Percentiles rank a stretch among this genome's conserved stretches.
Conservation (phyloP, 139 green algal genomes). For the Micromonas pusilla region DNA sequence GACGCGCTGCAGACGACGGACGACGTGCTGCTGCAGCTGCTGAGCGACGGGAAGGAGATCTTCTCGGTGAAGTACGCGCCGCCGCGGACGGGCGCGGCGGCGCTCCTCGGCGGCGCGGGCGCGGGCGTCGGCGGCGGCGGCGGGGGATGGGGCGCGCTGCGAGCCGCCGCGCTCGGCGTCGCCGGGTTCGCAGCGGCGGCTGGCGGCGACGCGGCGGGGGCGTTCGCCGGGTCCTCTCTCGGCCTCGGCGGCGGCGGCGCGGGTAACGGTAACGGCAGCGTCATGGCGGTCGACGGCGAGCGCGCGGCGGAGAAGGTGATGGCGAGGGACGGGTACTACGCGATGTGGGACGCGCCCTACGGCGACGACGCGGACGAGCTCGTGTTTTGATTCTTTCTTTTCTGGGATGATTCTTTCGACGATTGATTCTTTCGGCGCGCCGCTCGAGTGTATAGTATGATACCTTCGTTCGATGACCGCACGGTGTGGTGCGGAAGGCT, state of each 20-base stretch:
- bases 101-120: background rate
- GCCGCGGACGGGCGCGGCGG: background rate
- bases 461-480: no score
- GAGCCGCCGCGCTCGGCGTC: background rate
- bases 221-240: background rate
- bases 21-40: conserved; percentile 28
- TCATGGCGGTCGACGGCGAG: background rate
- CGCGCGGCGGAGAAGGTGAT: background rate
- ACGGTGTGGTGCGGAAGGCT: no score
- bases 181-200: background rate
- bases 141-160: background rate
- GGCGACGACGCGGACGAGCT: background rate
- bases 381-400: background rate
- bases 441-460: no score
- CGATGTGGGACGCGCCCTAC: background rate
- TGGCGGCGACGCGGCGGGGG: background rate
- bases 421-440: no score
- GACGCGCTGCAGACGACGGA: conserved; percentile 33
- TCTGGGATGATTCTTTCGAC: no score
- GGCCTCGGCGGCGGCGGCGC: background rate
- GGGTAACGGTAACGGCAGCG: background rate
- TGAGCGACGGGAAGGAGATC: background rate
- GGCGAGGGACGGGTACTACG: background rate
- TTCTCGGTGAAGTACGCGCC: conserved; percentile 1
- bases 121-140: background rate